These are phyloP conservation scores for Aspergillus ustus DNA, from an alignment of 2,329 filamentous ascomycete genomes.

Conservation along the genomic window DNA sequence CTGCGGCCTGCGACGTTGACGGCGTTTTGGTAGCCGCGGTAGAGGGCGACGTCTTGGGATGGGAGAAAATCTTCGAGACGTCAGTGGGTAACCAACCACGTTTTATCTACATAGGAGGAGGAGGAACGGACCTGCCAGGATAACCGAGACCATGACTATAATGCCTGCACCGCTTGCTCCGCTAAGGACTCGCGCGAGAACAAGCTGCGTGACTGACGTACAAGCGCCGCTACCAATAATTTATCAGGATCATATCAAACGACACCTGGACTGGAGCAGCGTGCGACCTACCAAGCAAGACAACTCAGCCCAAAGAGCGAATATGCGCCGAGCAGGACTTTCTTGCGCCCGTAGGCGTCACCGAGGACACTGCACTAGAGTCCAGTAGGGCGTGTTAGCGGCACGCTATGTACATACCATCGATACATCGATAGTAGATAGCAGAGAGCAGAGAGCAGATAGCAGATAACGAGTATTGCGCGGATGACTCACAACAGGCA, in stretches of 20 bases:
- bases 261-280: too few species aligned
- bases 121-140: constrained; percentile 36
- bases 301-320: constrained; percentile 22
- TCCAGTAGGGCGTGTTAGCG: background rate
- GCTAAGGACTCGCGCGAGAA: constrained; percentile 41
- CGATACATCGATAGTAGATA: too few species aligned
- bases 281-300: constrained; percentile 27
- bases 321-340: constrained; percentile 46
- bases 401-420: too few species aligned
- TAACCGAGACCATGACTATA: constrained; percentile 44
- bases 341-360: constrained; percentile 52
- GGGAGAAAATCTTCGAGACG: constrained; percentile 46
- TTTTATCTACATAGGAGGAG: too few species aligned
- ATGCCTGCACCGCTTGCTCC: constrained; percentile 47
- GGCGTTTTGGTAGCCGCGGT: constrained; percentile 53
- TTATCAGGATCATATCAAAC: too few species aligned
- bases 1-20: constrained; percentile 50
- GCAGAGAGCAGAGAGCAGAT: too few species aligned
- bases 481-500: constrained; percentile 37
- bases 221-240: constrained; percentile 19
- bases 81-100: background rate
- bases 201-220: constrained; percentile 28
- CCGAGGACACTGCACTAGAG: constrained; percentile 49
- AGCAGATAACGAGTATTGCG: too few species aligned
- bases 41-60: constrained; percentile 47